phyloP scores from a whole-genome alignment of 306 rosid species.

The Rosa multiflora region DNA sequence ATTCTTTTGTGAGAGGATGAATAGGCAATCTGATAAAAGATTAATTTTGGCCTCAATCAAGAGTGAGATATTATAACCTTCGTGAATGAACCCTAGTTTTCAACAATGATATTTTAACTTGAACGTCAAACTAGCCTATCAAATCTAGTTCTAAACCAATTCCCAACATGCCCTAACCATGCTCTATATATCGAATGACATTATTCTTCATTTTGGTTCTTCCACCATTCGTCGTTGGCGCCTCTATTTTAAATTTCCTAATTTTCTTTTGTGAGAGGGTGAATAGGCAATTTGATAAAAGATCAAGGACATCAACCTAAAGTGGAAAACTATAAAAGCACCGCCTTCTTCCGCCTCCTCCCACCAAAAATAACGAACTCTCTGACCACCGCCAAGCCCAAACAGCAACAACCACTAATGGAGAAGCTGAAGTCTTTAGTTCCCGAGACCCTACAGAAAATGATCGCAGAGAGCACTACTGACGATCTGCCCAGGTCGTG shows the following conservation, averaged over 20 bases:
- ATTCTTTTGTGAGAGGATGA: background rate
- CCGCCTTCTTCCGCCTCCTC: background rate
- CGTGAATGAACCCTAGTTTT: too few relatives aligned
- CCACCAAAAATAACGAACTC: background rate
- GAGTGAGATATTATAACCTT: too few relatives aligned
- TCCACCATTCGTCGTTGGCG: too few relatives aligned
- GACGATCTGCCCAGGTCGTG: slow-evolving; percentile 51
- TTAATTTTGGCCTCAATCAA: too few relatives aligned
- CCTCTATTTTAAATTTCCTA: too few relatives aligned
- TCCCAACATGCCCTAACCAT: too few relatives aligned
- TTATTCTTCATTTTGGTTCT: too few relatives aligned
- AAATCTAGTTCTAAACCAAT: too few relatives aligned
- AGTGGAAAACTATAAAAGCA: background rate
- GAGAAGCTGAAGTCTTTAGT: slow-evolving; percentile 66
- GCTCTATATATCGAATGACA: too few relatives aligned
- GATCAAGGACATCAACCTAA: background rate
- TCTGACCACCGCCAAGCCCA: background rate
- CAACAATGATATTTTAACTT: too few relatives aligned
- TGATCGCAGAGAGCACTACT: slow-evolving; percentile 38
- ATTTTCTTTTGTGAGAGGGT: background rate
- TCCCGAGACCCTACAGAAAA: slow-evolving; percentile 55
- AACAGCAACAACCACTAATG: slow-evolving; percentile 30
- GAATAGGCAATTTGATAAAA: background rate
- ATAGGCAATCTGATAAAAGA: background rate
- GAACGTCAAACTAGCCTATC: too few relatives aligned